Percentiles rank a stretch among this genome's conserved stretches.
phyloP scores from a whole-genome alignment of 2,329 filamentous ascomycete genomes.

The Penicillium sp. region DNA sequence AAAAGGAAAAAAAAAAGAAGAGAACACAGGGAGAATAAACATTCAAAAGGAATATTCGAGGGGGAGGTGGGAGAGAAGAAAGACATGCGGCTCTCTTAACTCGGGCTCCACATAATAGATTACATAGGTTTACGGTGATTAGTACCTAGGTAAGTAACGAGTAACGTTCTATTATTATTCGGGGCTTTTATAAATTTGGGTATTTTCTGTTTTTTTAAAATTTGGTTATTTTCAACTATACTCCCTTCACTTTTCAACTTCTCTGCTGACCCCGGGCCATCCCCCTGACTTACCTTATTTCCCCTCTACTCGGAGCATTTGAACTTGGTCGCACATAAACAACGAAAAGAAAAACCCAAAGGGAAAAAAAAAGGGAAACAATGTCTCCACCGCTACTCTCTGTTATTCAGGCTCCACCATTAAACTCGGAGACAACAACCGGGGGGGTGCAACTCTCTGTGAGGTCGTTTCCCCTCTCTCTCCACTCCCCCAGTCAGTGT shows the following conservation, averaged over 20 bases:
- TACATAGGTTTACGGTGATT: not conserved
- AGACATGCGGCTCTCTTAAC: conserved; percentile 3
- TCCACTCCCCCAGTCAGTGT: conserved; percentile 7
- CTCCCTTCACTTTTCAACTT: not conserved
- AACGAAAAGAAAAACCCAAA: not conserved
- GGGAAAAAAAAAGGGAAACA: not conserved
- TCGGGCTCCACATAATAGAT: conserved; percentile 2
- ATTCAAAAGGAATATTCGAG: conserved; percentile 3
- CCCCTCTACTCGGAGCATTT: not conserved
- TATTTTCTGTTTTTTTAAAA: not conserved
- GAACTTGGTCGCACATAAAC: conserved; percentile 1
- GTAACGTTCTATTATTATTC: not conserved
- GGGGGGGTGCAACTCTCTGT: conserved; percentile 6
- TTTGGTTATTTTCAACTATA: not conserved
- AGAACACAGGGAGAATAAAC: conserved; percentile 1
- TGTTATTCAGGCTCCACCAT: conserved; percentile 5
- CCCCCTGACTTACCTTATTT: not conserved
- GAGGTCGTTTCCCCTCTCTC: not conserved
- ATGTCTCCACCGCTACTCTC: conserved; percentile 6
- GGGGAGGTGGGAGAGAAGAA: not conserved
- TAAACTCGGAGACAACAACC: conserved; percentile 41
- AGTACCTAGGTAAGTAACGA: no score
- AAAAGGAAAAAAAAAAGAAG: not conserved
- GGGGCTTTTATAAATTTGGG: not conserved
- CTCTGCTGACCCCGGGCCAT: not conserved